phyloP scores from a whole-genome alignment of 129 eudicot species.

The Logfia minima region DNA sequence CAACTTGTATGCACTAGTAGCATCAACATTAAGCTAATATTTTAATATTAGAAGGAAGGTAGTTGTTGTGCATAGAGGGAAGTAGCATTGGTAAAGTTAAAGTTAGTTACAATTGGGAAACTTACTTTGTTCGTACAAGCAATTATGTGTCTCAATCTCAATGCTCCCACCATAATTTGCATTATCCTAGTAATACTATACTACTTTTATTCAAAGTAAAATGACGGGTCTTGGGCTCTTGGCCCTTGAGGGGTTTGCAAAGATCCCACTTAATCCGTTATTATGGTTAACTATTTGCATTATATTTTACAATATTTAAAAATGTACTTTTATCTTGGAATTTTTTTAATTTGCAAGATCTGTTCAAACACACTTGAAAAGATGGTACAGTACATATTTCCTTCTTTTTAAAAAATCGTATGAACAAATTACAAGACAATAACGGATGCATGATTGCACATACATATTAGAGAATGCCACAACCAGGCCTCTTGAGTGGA shows the following conservation, averaged over 20 bases:
- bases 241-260: constrained; percentile 21
- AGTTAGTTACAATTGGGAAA: constrained; percentile 34
- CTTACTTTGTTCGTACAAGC: constrained; percentile 43
- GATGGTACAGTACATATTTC: too few relatives aligned
- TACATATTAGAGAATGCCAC: too few relatives aligned
- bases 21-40: too few relatives aligned
- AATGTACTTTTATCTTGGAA: neutral
- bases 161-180: constrained; percentile 36
- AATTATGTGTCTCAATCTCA: constrained; percentile 27
- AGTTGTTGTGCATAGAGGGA: neutral
- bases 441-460: too few relatives aligned
- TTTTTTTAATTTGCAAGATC: neutral
- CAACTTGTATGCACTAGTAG: too few relatives aligned
- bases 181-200: constrained; percentile 30
- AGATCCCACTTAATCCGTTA: constrained; percentile 32
- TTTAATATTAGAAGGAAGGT: neutral
- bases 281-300: too few relatives aligned
- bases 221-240: constrained; percentile 27
- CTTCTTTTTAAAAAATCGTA: too few relatives aligned
- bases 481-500: too few relatives aligned
- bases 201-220: constrained; percentile 12
- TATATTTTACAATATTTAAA: neutral
- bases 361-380: neutral
- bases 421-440: too few relatives aligned
- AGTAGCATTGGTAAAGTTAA: constrained; percentile 27